phyloP scores from a whole-genome alignment of 768 basidiomycete genomes.

The Lentinula raphanica region DNA sequence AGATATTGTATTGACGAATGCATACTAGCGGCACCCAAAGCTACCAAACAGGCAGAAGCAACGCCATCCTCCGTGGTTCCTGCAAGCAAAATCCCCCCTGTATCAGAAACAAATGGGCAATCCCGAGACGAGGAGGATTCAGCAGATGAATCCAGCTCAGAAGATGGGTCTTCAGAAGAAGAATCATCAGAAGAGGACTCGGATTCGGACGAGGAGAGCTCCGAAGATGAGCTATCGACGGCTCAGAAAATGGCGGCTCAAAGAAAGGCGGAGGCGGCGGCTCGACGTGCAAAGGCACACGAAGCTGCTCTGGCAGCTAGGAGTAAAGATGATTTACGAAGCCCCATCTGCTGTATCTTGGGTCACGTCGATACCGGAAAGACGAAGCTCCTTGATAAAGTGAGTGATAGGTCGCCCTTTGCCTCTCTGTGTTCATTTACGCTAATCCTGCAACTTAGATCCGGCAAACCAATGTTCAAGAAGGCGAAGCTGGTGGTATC shows the following conservation, averaged over 20 bases:
- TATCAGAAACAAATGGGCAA: slow-evolving; percentile 12
- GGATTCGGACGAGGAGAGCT: slow-evolving; percentile 36
- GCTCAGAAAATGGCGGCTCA: slow-evolving; percentile 64
- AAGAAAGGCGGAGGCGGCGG: slow-evolving; percentile 81
- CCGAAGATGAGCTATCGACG: slow-evolving; percentile 63
- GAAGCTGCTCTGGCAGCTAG: slow-evolving; percentile 82
- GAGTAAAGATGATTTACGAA: slow-evolving; percentile 85
- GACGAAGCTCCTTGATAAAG: slow-evolving; percentile 96
- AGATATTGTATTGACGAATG: neutral
- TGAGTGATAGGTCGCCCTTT: slow-evolving; percentile 27
- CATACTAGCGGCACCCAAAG: neutral
- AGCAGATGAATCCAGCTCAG: slow-evolving; percentile 23
- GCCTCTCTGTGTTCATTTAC: neutral
- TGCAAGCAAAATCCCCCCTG: slow-evolving; percentile 17
- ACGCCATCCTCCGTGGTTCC: slow-evolving; percentile 19
- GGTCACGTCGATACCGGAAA: slow-evolving; percentile 99
- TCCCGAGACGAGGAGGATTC: slow-evolving; percentile 35
- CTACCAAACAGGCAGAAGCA: slow-evolving; percentile 8
- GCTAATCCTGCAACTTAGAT: slow-evolving; percentile 52
- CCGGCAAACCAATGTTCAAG: slow-evolving; percentile 98
- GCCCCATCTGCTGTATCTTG: slow-evolving; percentile 97
- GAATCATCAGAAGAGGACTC: slow-evolving; percentile 48
- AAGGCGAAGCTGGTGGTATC: slow-evolving; percentile 99
- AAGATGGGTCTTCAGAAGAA: slow-evolving; percentile 42
- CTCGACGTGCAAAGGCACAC: slow-evolving; percentile 70